Conservation (phyloP, 495 filamentous ascomycete genomes). For the Aspergillus funiculosus region DNA sequence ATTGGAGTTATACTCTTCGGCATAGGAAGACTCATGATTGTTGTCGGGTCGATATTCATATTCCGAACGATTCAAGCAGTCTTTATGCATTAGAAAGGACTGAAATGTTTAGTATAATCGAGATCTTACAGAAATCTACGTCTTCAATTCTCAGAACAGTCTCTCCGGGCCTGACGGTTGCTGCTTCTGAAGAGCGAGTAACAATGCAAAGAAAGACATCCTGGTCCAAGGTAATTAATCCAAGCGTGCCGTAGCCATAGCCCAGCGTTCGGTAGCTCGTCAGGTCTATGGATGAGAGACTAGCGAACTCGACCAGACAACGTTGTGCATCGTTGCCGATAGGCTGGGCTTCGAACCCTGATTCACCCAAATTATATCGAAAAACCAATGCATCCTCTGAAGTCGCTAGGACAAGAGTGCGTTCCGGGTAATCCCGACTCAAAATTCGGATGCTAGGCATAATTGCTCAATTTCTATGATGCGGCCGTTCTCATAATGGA, state of each 20-base stretch:
- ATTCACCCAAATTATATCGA: slow-evolving; percentile 58
- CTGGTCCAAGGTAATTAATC: slow-evolving; percentile 74
- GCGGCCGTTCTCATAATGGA: neutral
- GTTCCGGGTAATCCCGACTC: slow-evolving; percentile 64
- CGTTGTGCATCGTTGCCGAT: slow-evolving; percentile 48
- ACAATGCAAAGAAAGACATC: slow-evolving; percentile 95
- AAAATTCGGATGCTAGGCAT: slow-evolving; percentile 42
- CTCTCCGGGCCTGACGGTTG: slow-evolving; percentile 79
- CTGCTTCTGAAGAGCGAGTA: slow-evolving; percentile 67
- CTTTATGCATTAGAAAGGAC: slow-evolving; percentile 27
- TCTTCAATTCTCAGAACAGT: slow-evolving; percentile 77
- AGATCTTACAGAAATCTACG: slow-evolving; percentile 73
- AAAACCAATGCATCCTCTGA: slow-evolving; percentile 76
- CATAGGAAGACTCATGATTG: slow-evolving; percentile 50
- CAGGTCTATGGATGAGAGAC: slow-evolving; percentile 58
- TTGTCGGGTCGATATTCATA: slow-evolving; percentile 70
- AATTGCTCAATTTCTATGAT: neutral
- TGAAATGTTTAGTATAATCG: neutral
- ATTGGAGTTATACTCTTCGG: slow-evolving; percentile 49
- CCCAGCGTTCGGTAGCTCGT: slow-evolving; percentile 67
- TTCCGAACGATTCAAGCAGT: slow-evolving; percentile 77
- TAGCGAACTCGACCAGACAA: slow-evolving; percentile 84
- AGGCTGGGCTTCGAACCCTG: slow-evolving; percentile 22
- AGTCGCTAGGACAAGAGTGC: slow-evolving; percentile 79
- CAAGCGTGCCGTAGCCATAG: slow-evolving; percentile 82